Conservation (phyloP, 805 yeast species). For the Hyphopichia homilentoma region DNA sequence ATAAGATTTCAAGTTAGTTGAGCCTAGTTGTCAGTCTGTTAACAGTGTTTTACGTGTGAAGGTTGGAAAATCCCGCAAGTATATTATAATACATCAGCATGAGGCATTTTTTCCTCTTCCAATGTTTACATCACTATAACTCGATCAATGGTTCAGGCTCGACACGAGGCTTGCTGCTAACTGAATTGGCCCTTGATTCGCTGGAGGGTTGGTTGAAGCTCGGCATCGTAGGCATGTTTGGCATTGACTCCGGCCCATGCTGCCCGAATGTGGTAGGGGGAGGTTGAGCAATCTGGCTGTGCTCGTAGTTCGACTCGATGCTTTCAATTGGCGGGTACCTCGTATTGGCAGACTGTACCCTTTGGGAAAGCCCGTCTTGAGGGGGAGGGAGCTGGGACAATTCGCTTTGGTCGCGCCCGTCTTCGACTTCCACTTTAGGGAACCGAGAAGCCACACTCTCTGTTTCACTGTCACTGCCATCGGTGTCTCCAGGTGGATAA, state of each 20-base stretch:
- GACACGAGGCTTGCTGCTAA: slow-evolving; percentile 8
- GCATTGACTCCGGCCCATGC: no score
- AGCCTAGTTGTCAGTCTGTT: no score
- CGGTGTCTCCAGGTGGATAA: slow-evolving; percentile 2
- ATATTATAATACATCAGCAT: no score
- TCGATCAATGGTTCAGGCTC: slow-evolving; percentile 44
- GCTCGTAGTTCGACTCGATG: slow-evolving; percentile 3
- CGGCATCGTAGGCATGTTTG: slow-evolving; percentile 6
- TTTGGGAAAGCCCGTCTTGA: background rate
- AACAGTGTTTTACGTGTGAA: no score
- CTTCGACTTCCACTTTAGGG: background rate
- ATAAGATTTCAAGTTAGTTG: no score
- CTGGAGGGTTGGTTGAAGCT: slow-evolving; percentile 2
- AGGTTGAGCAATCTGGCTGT: no score
- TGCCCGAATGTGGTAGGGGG: no score
- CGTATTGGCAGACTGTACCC: background rate
- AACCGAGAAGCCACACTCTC: slow-evolving; percentile 2
- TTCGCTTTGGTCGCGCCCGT: background rate
- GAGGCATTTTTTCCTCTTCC: no score
- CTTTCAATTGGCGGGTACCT: slow-evolving; percentile 12
- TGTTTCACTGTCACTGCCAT: slow-evolving; percentile 1
- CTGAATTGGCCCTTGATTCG: no score
- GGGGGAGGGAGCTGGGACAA: slow-evolving; percentile 1
- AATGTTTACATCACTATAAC: no score
- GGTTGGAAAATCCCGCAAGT: no score